phyloP scores from a whole-genome alignment of 2,329 filamentous ascomycete genomes.

The Botryosphaeria dothidea region DNA sequence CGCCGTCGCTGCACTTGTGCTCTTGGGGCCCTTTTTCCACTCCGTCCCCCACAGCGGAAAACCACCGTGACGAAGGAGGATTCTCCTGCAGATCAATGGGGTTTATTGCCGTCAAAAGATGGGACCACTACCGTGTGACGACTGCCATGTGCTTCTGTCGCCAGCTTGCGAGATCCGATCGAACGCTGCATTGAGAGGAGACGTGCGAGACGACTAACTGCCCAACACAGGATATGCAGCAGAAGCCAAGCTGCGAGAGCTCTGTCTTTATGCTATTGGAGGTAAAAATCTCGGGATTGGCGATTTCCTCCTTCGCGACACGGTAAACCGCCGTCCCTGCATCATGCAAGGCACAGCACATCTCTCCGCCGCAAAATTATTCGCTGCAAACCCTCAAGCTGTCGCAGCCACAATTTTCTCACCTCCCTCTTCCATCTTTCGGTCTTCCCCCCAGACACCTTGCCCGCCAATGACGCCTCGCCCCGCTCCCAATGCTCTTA shows the following conservation, averaged over 20 bases:
- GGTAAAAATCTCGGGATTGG: background rate
- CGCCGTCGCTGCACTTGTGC: background rate
- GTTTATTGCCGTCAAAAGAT: background rate
- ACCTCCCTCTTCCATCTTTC: background rate
- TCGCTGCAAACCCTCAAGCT: background rate
- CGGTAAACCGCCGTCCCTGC: background rate
- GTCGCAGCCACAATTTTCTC: slow-evolving; percentile 1
- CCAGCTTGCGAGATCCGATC: slow-evolving; percentile 12
- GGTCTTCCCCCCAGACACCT: background rate
- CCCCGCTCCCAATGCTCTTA: background rate
- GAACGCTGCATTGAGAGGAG: background rate
- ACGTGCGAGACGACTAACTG: background rate
- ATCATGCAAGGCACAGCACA: slow-evolving; percentile 8
- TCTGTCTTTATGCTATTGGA: background rate
- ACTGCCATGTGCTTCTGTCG: background rate
- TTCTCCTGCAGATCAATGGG: slow-evolving; percentile 6
- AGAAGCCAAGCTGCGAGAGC: background rate
- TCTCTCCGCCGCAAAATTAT: background rate
- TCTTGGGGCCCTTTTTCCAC: background rate
- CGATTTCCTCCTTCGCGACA: background rate
- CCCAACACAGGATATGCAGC: background rate
- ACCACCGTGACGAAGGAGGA: background rate
- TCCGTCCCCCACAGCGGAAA: background rate
- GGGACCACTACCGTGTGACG: background rate
- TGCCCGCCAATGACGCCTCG: background rate